These are phyloP conservation scores for Aureobasidium sp. DNA, from an alignment of 2,329 filamentous ascomycete genomes.

Conservation along the genomic window DNA sequence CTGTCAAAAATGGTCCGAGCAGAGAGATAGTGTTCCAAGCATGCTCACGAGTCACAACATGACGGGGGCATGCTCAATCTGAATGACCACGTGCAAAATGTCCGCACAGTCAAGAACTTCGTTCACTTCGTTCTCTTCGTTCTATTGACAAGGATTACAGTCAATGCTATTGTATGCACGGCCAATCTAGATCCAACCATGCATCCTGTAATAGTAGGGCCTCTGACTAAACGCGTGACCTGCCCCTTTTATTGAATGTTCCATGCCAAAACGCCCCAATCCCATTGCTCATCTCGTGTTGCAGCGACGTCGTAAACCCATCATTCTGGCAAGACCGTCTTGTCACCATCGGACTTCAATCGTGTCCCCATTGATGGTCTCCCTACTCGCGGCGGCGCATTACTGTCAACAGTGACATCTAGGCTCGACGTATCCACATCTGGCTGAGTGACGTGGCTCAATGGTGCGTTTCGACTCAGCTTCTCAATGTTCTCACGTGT, in stretches of 20 bases:
- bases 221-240: neutral
- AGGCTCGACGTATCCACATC: constrained; percentile 10
- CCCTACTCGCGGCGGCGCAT: neutral
- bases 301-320: neutral
- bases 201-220: neutral
- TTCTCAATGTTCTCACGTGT: constrained; percentile 26
- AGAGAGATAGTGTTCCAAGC: neutral
- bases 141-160: neutral
- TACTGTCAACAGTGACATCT: constrained; percentile 9
- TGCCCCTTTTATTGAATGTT: neutral
- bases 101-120: neutral
- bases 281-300: neutral
- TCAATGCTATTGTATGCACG: neutral
- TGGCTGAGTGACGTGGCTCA: neutral
- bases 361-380: neutral
- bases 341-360: constrained; percentile 8
- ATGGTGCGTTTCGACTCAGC: constrained; percentile 14
- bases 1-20: neutral
- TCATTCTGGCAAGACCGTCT: constrained; percentile 5
- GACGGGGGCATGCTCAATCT: neutral
- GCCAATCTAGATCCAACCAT: neutral
- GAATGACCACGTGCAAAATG: neutral
- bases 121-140: neutral
- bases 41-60: neutral
- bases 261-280: constrained; percentile 6